Conservation (phyloP, 805 yeast genomes). For the Teunomyces aglyptinius region DNA sequence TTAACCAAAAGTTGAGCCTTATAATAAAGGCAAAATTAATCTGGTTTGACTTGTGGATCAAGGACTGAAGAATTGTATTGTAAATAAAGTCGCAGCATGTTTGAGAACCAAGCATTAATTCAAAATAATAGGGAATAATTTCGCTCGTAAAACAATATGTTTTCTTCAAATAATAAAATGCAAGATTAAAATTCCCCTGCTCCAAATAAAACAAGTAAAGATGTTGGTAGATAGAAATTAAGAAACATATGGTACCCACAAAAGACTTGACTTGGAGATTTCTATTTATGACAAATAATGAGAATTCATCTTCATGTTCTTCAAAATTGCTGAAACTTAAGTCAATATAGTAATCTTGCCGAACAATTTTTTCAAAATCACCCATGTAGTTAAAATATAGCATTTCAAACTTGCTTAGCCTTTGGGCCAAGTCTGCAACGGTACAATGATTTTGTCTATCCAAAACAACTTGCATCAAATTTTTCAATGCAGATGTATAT, state of each 20-base stretch:
- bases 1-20: slow-evolving; percentile 28
- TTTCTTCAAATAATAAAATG: slow-evolving; percentile 11
- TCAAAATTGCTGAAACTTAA: slow-evolving; percentile 1
- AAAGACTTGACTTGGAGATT: slow-evolving; percentile 15
- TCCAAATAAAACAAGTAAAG: slow-evolving; percentile 14
- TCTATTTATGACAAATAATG: slow-evolving; percentile 13
- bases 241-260: slow-evolving; percentile 13
- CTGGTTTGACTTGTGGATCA: slow-evolving; percentile 39
- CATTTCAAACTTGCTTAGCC: slow-evolving; percentile 7
- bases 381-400: background rate
- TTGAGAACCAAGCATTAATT: slow-evolving; percentile 14
- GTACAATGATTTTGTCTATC: background rate
- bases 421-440: slow-evolving; percentile 5
- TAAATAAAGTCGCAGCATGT: slow-evolving; percentile 21
- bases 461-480: background rate
- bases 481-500: background rate
- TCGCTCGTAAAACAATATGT: slow-evolving; percentile 10
- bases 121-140: slow-evolving; percentile 17
- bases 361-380: slow-evolving; percentile 2
- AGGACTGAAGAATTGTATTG: slow-evolving; percentile 24
- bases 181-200: slow-evolving; percentile 4
- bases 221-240: slow-evolving; percentile 16
- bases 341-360: background rate
- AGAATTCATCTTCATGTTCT: background rate
- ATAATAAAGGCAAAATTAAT: slow-evolving; percentile 27